phyloP scores from a whole-genome alignment of 306 rosid genomes.

The Vigna nakashimae region DNA sequence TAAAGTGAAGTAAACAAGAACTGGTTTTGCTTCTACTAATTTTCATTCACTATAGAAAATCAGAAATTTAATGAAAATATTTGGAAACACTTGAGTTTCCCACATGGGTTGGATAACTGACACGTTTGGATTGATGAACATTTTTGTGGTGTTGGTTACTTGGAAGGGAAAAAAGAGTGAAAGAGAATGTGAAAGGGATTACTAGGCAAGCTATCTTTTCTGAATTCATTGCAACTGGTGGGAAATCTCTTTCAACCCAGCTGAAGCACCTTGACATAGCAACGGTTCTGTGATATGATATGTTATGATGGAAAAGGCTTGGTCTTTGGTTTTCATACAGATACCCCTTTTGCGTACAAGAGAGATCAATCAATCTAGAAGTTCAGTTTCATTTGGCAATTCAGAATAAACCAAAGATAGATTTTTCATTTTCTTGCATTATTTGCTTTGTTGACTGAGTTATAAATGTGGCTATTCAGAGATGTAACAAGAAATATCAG shows the following conservation, averaged over 20 bases:
- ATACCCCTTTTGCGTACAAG: too few species aligned
- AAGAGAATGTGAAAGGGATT: conserved; percentile 42
- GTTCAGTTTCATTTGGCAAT: conserved; percentile 36
- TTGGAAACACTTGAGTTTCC: neutral
- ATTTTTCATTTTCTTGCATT: neutral
- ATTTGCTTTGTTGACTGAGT: conserved; percentile 1
- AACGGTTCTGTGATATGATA: neutral
- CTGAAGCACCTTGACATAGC: conserved; percentile 34
- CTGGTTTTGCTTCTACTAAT: too few species aligned
- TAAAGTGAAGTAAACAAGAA: too few species aligned
- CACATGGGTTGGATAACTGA: conserved; percentile 17
- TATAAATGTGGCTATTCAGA: conserved; percentile 18
- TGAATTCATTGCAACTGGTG: conserved; percentile 42
- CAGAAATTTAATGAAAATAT: too few species aligned
- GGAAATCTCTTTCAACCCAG: conserved; percentile 46
- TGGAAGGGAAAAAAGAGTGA: conserved; percentile 15
- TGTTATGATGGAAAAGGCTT: neutral
- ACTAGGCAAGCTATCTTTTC: conserved; percentile 39
- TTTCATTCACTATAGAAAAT: too few species aligned
- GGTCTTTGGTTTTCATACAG: neutral
- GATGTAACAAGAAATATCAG: neutral
- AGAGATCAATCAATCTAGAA: conserved; percentile 37
- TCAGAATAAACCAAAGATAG: neutral
- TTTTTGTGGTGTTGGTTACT: conserved; percentile 29
- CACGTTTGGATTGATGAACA: conserved; percentile 22